Percentiles rank a stretch among this genome's conserved stretches.
phyloP scores from a whole-genome alignment of 2,329 filamentous ascomycete species.

The Thielaviopsis euricoi region DNA sequence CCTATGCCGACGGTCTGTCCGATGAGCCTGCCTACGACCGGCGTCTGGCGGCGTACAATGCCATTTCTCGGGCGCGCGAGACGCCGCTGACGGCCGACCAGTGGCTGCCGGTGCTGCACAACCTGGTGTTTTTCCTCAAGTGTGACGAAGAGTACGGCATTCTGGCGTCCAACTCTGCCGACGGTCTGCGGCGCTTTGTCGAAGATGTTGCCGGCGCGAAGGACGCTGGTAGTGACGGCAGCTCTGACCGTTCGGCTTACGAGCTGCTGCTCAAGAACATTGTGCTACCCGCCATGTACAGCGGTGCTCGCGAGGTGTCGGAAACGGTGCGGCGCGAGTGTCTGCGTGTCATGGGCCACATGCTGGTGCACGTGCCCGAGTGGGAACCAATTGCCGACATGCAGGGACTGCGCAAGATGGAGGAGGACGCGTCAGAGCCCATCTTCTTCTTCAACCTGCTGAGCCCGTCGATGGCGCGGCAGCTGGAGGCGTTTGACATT shows the following conservation, averaged over 20 bases:
- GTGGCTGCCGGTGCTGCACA: slow-evolving; percentile 79
- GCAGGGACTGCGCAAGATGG: slow-evolving; percentile 41
- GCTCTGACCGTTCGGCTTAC: slow-evolving; percentile 31
- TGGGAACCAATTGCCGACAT: slow-evolving; percentile 64
- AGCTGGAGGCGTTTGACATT: slow-evolving; percentile 66
- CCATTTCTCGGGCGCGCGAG: slow-evolving; percentile 49
- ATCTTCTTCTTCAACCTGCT: slow-evolving; percentile 89
- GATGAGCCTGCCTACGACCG: slow-evolving; percentile 81
- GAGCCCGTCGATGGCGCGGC: slow-evolving; percentile 74
- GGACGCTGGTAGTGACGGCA: slow-evolving; percentile 20
- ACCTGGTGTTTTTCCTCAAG: slow-evolving; percentile 73
- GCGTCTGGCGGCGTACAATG: slow-evolving; percentile 59
- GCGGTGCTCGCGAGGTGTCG: slow-evolving; percentile 59
- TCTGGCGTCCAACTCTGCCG: slow-evolving; percentile 61
- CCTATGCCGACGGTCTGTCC: slow-evolving; percentile 53
- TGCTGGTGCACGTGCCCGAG: slow-evolving; percentile 53
- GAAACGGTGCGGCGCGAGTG: slow-evolving; percentile 77
- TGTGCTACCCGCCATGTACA: slow-evolving; percentile 59
- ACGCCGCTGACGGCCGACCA: slow-evolving; percentile 47
- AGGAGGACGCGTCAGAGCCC: slow-evolving; percentile 41
- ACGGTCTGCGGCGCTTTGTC: slow-evolving; percentile 63
- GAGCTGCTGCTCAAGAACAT: slow-evolving; percentile 43
- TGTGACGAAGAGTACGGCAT: slow-evolving; percentile 81
- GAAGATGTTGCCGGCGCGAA: slow-evolving; percentile 35
- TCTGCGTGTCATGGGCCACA: slow-evolving; percentile 59